A percentile compares a stretch with the other conserved stretches of the same genome.
phyloP scores from a whole-genome alignment of 2,329 filamentous ascomycete genomes.

The Xylaria sp. region DNA sequence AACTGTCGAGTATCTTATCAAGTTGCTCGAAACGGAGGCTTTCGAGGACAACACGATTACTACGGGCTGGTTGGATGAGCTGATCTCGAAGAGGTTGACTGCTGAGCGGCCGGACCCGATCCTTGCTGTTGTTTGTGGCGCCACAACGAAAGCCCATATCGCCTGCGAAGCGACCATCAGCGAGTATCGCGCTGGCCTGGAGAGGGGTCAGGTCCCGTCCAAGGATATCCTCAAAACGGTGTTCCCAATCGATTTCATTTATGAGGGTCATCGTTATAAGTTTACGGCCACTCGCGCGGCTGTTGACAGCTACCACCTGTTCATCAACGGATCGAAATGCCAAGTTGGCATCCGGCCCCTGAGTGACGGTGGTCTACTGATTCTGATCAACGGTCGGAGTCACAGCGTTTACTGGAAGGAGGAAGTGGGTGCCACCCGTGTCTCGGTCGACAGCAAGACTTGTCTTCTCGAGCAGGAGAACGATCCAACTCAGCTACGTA shows the following conservation, averaged over 20 bases:
- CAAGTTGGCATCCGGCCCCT: constrained; percentile 91
- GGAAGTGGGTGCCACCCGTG: constrained; percentile 91
- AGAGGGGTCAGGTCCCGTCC: constrained; percentile 96
- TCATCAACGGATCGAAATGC: constrained; percentile 98
- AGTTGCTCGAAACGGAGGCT: constrained; percentile 95
- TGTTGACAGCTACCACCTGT: constrained; percentile 92
- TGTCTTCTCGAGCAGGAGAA: constrained; percentile 98
- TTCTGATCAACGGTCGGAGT: constrained; percentile 89
- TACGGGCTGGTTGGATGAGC: constrained; percentile 97
- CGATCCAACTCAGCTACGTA: constrained; percentile 95
- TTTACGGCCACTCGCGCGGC: constrained; percentile 96
- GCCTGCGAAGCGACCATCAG: constrained; percentile 89
- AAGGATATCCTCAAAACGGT: constrained; percentile 98
- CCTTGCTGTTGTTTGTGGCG: constrained; percentile 94
- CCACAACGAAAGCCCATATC: constrained; percentile 92
- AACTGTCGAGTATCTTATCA: constrained; percentile 98
- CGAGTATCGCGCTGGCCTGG: constrained; percentile 87
- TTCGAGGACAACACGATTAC: constrained; percentile 99
- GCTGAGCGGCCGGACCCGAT: constrained; percentile 94
- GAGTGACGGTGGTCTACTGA: constrained; percentile 90
- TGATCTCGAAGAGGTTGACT: constrained; percentile 97
- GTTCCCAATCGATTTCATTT: constrained; percentile 98
- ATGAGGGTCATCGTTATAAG: constrained; percentile 95
- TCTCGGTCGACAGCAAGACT: constrained; percentile 98
- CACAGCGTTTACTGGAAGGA: constrained; percentile 99